Evolutionary conservation across 345 rosid genomes (phyloP).

Genomic region (Populus simonii): DNA sequence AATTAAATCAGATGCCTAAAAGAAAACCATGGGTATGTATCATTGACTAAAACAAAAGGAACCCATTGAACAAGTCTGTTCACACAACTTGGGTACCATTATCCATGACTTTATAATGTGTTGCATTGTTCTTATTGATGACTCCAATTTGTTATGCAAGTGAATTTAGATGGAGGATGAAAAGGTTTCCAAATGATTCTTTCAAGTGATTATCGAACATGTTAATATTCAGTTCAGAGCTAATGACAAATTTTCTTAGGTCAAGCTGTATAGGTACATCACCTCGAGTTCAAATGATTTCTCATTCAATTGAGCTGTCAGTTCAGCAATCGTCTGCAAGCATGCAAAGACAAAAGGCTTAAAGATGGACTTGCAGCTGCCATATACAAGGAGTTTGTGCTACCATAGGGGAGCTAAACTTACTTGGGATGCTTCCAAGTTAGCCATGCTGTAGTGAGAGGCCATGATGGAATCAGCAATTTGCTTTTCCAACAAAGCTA

Average conservation of each 20-base stretch:
- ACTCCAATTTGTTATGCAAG: not conserved
- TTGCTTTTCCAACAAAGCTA: slow-evolving; percentile 72
- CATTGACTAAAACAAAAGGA: not conserved
- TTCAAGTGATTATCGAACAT: not conserved
- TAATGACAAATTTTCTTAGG: not conserved
- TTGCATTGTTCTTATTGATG: not conserved
- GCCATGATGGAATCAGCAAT: slow-evolving; percentile 58
- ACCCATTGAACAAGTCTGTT: not conserved
- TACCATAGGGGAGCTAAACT: slow-evolving; percentile 24
- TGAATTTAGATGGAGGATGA: not conserved
- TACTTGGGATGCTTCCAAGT: slow-evolving; percentile 63
- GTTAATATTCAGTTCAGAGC: not conserved
- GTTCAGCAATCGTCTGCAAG: slow-evolving; percentile 67
- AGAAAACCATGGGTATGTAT: not conserved
- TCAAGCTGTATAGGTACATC: slow-evolving; percentile 18
- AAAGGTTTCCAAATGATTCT: not conserved
- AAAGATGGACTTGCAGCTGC: slow-evolving; percentile 20
- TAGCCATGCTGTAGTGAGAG: slow-evolving; percentile 58
- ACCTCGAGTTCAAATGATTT: slow-evolving; percentile 97
- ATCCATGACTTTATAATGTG: not conserved
- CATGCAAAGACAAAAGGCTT: slow-evolving; percentile 20
- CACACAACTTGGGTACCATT: not conserved
- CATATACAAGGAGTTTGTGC: not conserved
- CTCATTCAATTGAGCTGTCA: slow-evolving; percentile 77
- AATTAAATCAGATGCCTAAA: not conserved